Conservation (phyloP, 140 eudicot species). For the Senecio squalidus region DNA sequence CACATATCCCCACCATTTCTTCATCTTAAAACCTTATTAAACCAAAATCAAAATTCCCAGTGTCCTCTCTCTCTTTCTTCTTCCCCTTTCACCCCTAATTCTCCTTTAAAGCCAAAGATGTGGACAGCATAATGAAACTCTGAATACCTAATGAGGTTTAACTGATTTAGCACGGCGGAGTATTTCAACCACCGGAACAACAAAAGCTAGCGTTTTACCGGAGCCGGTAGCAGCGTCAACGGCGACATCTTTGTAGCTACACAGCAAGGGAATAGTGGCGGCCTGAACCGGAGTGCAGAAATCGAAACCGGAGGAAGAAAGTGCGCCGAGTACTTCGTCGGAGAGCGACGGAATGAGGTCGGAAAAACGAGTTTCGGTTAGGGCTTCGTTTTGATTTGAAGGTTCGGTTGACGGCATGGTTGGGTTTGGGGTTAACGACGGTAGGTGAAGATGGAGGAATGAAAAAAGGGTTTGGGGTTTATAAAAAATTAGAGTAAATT, state of each 20-base stretch:
- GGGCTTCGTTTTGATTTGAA: slow-evolving; percentile 60
- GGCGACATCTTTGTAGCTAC: slow-evolving; percentile 81
- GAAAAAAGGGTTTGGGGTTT: not conserved
- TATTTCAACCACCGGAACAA: slow-evolving; percentile 75
- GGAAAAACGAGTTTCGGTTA: slow-evolving; percentile 74
- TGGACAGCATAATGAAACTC: too few relatives aligned
- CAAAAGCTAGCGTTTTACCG: slow-evolving; percentile 93
- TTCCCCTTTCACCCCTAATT: too few relatives aligned
- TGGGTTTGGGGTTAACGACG: too few relatives aligned
- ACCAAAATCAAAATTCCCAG: too few relatives aligned
- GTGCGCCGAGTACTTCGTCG: slow-evolving; percentile 52
- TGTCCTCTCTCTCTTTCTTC: too few relatives aligned
- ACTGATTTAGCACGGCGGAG: slow-evolving; percentile 35
- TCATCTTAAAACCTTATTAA: too few relatives aligned
- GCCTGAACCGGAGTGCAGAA: slow-evolving; percentile 96
- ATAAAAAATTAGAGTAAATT: too few relatives aligned
- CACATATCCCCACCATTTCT: too few relatives aligned
- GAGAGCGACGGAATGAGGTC: slow-evolving; percentile 76
- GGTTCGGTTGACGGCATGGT: slow-evolving; percentile 28
- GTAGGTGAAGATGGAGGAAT: too few relatives aligned
- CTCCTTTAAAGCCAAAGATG: too few relatives aligned
- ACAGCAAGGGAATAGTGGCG: slow-evolving; percentile 80
- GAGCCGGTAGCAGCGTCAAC: slow-evolving; percentile 99
- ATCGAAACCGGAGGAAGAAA: slow-evolving; percentile 48
- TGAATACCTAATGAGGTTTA: slow-evolving; percentile 73